Percentiles rank a stretch among this genome's conserved stretches.
These are phyloP conservation scores for Zizania palustris DNA, from an alignment of 202 grass and related monocot genomes.

Conservation along the genomic window DNA sequence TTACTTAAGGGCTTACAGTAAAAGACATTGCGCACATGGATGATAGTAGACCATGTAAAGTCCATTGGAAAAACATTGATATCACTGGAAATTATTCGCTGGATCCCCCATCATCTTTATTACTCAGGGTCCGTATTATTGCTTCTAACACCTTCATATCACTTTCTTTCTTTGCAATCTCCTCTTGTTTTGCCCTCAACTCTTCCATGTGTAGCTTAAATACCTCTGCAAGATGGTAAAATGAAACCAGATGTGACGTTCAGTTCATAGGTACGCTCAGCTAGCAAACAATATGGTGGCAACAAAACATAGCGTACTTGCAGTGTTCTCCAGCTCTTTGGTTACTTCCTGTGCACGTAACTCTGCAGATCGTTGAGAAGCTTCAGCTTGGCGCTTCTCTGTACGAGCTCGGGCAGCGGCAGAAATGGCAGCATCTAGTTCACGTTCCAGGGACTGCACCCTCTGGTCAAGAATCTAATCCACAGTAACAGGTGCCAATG, in stretches of 20 bases:
- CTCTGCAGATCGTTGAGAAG: constrained; percentile 70
- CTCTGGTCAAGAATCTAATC: constrained; percentile 79
- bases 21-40: background rate
- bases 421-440: constrained; percentile 88
- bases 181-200: constrained; percentile 81
- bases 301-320: constrained; percentile 58
- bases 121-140: constrained; percentile 87
- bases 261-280: background rate
- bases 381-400: constrained; percentile 91
- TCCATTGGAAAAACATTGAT: background rate
- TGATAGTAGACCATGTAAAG: constrained; percentile 23
- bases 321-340: constrained; percentile 91
- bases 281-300: background rate
- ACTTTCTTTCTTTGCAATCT: constrained; percentile 86
- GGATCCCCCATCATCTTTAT: constrained; percentile 56
- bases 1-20: background rate
- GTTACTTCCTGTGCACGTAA: constrained; percentile 66
- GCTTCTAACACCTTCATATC: constrained; percentile 97
- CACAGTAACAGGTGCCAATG: background rate
- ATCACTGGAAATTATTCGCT: constrained; percentile 46
- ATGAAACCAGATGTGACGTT: background rate
- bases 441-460: constrained; percentile 85
- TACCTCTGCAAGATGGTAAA: constrained; percentile 57
- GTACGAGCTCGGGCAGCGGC: constrained; percentile 82
- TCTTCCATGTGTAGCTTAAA: constrained; percentile 96